These are phyloP conservation scores for Puccinia triticina DNA, from an alignment of 1,284 basidiomycete species.

Conservation along the genomic window DNA sequence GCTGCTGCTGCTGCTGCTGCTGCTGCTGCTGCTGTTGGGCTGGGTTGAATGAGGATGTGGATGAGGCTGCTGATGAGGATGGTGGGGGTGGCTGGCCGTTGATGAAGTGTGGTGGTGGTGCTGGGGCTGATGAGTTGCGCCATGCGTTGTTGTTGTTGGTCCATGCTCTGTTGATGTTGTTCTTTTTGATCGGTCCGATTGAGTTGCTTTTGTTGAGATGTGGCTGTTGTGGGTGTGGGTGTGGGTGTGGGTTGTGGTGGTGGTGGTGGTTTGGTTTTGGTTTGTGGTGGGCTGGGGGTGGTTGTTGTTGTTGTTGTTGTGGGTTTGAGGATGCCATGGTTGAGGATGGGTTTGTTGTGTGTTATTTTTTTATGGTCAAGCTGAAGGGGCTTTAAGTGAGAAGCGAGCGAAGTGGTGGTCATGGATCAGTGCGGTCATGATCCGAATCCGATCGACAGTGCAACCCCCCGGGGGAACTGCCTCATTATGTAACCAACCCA, in stretches of 20 bases:
- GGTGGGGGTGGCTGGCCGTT: neutral
- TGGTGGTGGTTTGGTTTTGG: slow-evolving; percentile 12
- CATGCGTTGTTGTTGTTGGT: slow-evolving; percentile 36
- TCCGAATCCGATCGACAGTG: too few species aligned
- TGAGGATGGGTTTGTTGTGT: too few species aligned
- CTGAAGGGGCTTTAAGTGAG: too few species aligned
- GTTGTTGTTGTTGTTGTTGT: neutral
- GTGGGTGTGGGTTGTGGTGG: neutral
- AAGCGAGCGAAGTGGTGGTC: too few species aligned
- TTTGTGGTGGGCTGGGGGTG: neutral
- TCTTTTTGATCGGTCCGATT: slow-evolving; percentile 30
- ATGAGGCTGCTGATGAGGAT: slow-evolving; percentile 16
- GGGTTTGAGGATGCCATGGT: neutral
- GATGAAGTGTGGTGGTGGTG: slow-evolving; percentile 8
- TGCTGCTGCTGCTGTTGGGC: neutral
- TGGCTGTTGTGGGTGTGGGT: neutral
- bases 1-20: neutral
- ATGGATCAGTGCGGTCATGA: too few species aligned
- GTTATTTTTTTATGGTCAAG: too few species aligned
- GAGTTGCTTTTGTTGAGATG: slow-evolving; percentile 8
- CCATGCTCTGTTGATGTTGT: slow-evolving; percentile 27
- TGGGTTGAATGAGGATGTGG: slow-evolving; percentile 11
- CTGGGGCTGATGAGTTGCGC: neutral
- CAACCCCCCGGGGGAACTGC: too few species aligned
- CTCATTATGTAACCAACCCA: too few species aligned